Conservation (phyloP, 2,329 filamentous ascomycete genomes). For the Pezicula carpinea region DNA sequence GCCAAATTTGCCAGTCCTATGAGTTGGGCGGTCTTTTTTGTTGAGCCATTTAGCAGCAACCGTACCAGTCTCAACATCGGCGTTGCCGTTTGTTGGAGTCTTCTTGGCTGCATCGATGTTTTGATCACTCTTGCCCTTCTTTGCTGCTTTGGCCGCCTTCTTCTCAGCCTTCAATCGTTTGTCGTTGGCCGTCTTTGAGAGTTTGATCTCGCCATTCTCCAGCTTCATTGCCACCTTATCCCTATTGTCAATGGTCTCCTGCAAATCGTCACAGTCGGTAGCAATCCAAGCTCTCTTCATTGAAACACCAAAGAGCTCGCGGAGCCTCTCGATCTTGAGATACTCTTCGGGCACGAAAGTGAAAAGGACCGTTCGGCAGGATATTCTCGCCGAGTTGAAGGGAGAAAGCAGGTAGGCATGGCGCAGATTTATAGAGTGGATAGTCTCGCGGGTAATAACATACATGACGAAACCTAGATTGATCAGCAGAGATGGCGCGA, state of each 20-base stretch:
- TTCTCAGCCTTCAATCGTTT: slow-evolving; percentile 56
- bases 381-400: slow-evolving; percentile 76
- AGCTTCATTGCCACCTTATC: slow-evolving; percentile 76
- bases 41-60: slow-evolving; percentile 70
- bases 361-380: slow-evolving; percentile 84
- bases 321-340: slow-evolving; percentile 68
- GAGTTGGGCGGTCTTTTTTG: slow-evolving; percentile 68
- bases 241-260: slow-evolving; percentile 74
- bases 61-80: slow-evolving; percentile 61
- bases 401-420: slow-evolving; percentile 88
- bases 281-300: slow-evolving; percentile 82
- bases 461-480: slow-evolving; percentile 73
- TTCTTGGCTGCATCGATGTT: slow-evolving; percentile 67
- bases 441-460: slow-evolving; percentile 78
- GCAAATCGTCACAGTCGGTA: slow-evolving; percentile 70
- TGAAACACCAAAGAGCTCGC: slow-evolving; percentile 72
- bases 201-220: slow-evolving; percentile 79
- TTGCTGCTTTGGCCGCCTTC: slow-evolving; percentile 49
- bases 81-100: slow-evolving; percentile 38
- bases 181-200: slow-evolving; percentile 74
- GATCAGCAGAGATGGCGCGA: not conserved
- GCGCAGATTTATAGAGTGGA: slow-evolving; percentile 87
- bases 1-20: slow-evolving; percentile 63
- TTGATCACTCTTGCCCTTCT: slow-evolving; percentile 47
- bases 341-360: slow-evolving; percentile 79